phyloP scores from a whole-genome alignment of 441 rosid species.

The Arabidopsis hybrid region DNA sequence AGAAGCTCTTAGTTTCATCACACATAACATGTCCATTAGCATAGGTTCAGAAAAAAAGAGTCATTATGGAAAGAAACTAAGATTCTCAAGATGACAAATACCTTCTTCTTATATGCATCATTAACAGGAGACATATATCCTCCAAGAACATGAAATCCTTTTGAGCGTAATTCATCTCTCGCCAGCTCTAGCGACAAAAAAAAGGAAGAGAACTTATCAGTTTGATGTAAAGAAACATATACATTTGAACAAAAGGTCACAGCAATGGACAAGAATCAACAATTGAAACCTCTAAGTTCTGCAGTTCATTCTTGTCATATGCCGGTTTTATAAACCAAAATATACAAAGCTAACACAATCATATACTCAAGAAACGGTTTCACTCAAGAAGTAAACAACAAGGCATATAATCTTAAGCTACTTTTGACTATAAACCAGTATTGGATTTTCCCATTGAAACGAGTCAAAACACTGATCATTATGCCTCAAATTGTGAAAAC shows the following conservation, averaged over 20 bases:
- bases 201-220: constrained; percentile 33
- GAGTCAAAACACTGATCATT: constrained; percentile 22
- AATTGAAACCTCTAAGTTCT: neutral
- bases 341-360: too few species aligned
- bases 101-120: constrained; percentile 86
- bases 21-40: neutral
- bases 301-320: neutral
- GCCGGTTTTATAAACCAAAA: constrained; percentile 1
- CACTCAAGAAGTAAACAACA: constrained; percentile 7
- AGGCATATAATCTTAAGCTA: neutral
- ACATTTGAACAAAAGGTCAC: constrained; percentile 7
- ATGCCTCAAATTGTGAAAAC: neutral
- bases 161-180: constrained; percentile 69
- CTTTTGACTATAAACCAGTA: constrained; percentile 13
- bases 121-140: constrained; percentile 94
- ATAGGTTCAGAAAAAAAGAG: neutral
- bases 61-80: constrained; percentile 7
- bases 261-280: neutral
- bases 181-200: constrained; percentile 70
- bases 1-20: constrained; percentile 26
- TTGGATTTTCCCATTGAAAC: neutral
- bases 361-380: neutral
- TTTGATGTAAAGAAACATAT: neutral
- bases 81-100: constrained; percentile 31
- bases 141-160: constrained; percentile 80